phyloP scores from a whole-genome alignment of 306 rosid species.

The Arachis stenosperma region DNA sequence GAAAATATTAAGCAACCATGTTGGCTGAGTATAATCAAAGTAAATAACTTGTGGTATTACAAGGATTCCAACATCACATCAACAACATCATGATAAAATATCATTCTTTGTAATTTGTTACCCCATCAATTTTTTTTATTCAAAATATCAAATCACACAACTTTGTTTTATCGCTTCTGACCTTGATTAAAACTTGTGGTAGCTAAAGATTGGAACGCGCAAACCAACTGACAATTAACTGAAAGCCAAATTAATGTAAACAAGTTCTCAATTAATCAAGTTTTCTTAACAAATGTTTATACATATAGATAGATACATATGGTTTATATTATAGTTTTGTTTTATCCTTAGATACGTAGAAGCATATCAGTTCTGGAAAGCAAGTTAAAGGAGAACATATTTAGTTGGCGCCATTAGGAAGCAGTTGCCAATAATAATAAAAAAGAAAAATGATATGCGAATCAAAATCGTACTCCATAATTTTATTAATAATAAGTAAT shows the following conservation, averaged over 20 bases:
- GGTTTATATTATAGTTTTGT: too few relatives aligned
- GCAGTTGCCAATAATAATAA: slow-evolving; percentile 25
- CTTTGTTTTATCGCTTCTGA: background rate
- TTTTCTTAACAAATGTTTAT: background rate
- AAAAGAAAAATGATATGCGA: background rate
- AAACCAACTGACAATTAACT: slow-evolving; percentile 6
- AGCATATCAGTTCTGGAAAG: background rate
- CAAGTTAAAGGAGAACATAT: background rate
- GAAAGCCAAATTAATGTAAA: slow-evolving; percentile 10
- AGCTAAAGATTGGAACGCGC: slow-evolving; percentile 1
- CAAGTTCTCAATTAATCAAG: background rate
- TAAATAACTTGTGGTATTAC: slow-evolving; percentile 15
- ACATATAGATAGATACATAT: background rate
- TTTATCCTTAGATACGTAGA: too few relatives aligned
- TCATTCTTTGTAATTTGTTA: background rate
- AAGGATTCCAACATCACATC: slow-evolving; percentile 3
- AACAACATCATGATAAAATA: background rate
- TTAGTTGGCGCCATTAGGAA: slow-evolving; percentile 21
- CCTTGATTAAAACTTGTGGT: background rate
- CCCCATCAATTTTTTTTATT: background rate
- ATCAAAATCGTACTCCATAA: slow-evolving; percentile 40
- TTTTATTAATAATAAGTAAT: background rate
- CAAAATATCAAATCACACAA: background rate
- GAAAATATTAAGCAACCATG: background rate
- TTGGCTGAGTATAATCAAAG: background rate